These are phyloP conservation scores for Schwanniomyces etchellsii DNA, from an alignment of 1,139 yeast species.

Conservation along the genomic window DNA sequence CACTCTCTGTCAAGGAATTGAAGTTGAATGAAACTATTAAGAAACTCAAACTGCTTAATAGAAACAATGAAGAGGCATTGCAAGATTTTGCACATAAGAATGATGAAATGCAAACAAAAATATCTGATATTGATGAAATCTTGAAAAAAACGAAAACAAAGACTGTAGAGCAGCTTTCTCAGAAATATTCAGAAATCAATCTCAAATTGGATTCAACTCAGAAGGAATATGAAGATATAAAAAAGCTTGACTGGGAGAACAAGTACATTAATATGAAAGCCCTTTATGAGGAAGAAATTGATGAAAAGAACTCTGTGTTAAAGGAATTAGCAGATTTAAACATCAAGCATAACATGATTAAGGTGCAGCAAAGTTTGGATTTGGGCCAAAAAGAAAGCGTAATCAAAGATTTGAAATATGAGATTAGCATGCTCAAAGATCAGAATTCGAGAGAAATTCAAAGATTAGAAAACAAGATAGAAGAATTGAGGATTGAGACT, in stretches of 20 bases:
- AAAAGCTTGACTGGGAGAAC: conserved; percentile 26
- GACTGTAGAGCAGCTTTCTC: conserved; percentile 21
- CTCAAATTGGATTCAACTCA: conserved; percentile 11
- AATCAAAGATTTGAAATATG: conserved; percentile 22
- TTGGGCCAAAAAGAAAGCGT: conserved; percentile 22
- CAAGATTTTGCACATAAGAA: conserved; percentile 27
- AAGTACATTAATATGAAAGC: conserved; percentile 34
- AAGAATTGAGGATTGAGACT: conserved; percentile 27
- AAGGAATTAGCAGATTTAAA: conserved; percentile 34
- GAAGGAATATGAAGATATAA: conserved; percentile 16
- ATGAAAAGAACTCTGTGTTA: conserved; percentile 19
- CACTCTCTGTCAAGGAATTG: conserved; percentile 68
- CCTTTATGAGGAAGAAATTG: conserved; percentile 28
- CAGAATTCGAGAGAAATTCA: conserved; percentile 42
- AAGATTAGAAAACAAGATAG: conserved; percentile 46
- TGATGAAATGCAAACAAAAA: conserved; percentile 20
- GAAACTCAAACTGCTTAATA: conserved; percentile 48
- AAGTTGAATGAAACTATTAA: conserved; percentile 65
- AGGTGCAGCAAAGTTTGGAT: conserved; percentile 33
- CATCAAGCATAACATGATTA: conserved; percentile 34
- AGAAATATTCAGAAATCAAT: conserved; percentile 11
- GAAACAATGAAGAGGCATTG: conserved; percentile 34
- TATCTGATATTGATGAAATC: conserved; percentile 30
- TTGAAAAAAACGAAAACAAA: conserved; percentile 23
- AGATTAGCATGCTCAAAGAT: conserved; percentile 21